Conservation (phyloP, 192 early-diverging fungal species). For the Lobosporangium transversale region DNA sequence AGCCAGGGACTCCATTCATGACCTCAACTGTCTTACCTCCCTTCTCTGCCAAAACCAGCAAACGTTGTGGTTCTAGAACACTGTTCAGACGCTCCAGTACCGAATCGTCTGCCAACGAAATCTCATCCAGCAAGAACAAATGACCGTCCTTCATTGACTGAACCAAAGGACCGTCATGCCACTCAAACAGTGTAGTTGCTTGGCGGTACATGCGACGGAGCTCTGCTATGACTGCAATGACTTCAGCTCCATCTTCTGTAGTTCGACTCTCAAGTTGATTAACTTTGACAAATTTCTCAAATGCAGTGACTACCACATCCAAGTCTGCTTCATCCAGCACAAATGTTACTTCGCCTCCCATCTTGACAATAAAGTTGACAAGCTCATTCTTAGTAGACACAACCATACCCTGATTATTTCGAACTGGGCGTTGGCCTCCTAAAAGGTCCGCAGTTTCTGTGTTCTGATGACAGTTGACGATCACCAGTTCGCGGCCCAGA, state of each 20-base stretch:
- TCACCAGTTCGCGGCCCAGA: constrained; percentile 70
- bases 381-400: constrained; percentile 62
- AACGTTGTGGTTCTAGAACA: constrained; percentile 88
- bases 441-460: constrained; percentile 95
- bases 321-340: constrained; percentile 35
- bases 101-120: constrained; percentile 97
- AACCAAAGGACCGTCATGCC: constrained; percentile 96
- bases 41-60: constrained; percentile 92
- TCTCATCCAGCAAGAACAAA: constrained; percentile 96
- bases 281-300: constrained; percentile 39
- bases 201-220: constrained; percentile 52
- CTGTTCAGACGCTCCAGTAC: constrained; percentile 96
- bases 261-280: constrained; percentile 20
- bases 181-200: constrained; percentile 83
- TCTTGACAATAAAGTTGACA: constrained; percentile 15
- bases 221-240: constrained; percentile 18
- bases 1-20: constrained; percentile 71
- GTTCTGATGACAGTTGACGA: constrained; percentile 97
- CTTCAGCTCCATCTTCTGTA: constrained; percentile 36
- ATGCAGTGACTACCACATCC: constrained; percentile 38
- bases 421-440: constrained; percentile 92
- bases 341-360: constrained; percentile 23
- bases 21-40: constrained; percentile 78
- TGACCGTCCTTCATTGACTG: constrained; percentile 88
- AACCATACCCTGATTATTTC: constrained; percentile 71